Evolutionary conservation across 225 moss, liverwort and hornwort genomes (phyloP), one percentile per base, ranked within the genome.

Genomic region (Ulota crispa): DNA sequence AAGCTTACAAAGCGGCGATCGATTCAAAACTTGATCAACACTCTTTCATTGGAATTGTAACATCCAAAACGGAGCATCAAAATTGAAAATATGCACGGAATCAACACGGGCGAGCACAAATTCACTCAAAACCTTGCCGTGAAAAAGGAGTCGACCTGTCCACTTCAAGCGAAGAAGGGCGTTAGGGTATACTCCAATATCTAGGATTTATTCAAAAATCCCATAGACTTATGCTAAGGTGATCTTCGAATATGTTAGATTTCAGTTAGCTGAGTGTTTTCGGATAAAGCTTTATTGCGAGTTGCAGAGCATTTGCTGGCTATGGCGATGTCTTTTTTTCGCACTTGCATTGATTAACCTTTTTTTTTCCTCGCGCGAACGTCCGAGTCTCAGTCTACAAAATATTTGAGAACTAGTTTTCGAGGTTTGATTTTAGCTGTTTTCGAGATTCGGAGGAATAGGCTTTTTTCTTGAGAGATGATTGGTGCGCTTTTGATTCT

Each of bases 301-400:
- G 70, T 80, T 73, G 86, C 86, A 86, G 82, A 63, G 76, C 55
- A 19, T 68, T 67, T 84, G 83, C 84, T 76, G 89, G 89, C 86
- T 84, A 89, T 89, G 89, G 89, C 84, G 84, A 84, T 31, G 77
- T 41, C 32, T 67, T 18, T 71, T 31, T 77, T 52, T 32, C 32
- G 60, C 69, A 31, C 70, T 59, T n/a, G n/a, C n/a, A n/a, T n/a
- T 57, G 7, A 68, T 73, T 32, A 8, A 24, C 32, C 34, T 34
- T 52, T 57, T 21, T 59, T 60, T 66, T 60, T 66, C 32, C 21
- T 85, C 69, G 36, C 43, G 8, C 23, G 7, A 36, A 32, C 36
- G 31, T n/a, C n/a, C 23, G 3, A 72, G 5, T 72, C 32, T 72
- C 32, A 3, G 7, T 10, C n/a, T 43, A n/a, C 16, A 18, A 2